A percentile compares a stretch with the other conserved stretches of the same genome.
These are phyloP conservation scores for Citeromyces hawaiiensis DNA, from an alignment of 1,139 yeast genomes.

Conservation along the genomic window DNA sequence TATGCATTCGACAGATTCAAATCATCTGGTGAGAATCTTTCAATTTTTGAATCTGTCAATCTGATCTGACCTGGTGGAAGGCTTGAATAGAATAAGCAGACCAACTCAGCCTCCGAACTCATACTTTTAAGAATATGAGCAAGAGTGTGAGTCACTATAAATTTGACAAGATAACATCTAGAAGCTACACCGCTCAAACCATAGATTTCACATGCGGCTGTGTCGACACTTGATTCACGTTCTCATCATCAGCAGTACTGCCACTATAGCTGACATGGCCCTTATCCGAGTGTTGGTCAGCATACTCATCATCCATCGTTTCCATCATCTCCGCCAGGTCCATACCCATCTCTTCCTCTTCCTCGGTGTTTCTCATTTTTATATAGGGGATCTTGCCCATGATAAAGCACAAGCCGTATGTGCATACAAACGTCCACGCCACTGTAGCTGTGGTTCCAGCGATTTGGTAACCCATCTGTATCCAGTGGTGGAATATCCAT, in stretches of 20 bases:
- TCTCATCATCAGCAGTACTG: neutral
- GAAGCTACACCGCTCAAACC: neutral
- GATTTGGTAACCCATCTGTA: constrained; percentile 35
- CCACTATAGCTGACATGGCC: neutral
- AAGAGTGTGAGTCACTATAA: no score
- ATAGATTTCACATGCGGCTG: neutral
- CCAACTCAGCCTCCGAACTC: no score
- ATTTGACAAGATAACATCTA: no score
- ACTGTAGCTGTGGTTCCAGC: constrained; percentile 26
- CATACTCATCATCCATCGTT: constrained; percentile 10
- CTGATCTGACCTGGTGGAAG: no score
- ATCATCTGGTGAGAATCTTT: no score
- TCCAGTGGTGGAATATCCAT: constrained; percentile 36
- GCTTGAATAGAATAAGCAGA: no score
- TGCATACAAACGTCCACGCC: constrained; percentile 27
- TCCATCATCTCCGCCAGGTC: constrained; percentile 27
- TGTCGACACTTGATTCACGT: neutral
- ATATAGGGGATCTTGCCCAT: constrained; percentile 34
- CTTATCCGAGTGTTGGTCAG: neutral
- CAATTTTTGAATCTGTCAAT: no score
- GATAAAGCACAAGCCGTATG: constrained; percentile 24
- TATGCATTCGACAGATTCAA: no score
- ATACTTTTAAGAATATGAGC: no score
- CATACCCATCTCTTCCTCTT: constrained; percentile 33
- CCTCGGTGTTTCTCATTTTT: constrained; percentile 25